A percentile compares a stretch with the other conserved stretches of the same genome.
phyloP scores from a whole-genome alignment of 129 eudicot species.

The Smallanthus sonchifolius region DNA sequence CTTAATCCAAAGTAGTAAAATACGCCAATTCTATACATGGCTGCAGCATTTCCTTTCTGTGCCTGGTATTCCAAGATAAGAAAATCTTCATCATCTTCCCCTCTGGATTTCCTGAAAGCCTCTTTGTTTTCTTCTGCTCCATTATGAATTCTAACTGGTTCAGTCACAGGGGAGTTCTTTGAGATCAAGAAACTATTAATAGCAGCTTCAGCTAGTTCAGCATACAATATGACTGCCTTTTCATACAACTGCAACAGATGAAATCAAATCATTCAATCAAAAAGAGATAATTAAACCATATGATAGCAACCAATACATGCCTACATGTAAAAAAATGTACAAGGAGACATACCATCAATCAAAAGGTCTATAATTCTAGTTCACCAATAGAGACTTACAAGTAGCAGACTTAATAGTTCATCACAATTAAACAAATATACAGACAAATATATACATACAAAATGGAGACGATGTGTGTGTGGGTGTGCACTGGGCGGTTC shows the following conservation, averaged over 20 bases:
- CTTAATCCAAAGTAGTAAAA: constrained; percentile 90
- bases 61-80: constrained; percentile 95
- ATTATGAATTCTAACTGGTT: constrained; percentile 85
- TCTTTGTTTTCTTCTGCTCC: constrained; percentile 97
- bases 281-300: not conserved
- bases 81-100: constrained; percentile 96
- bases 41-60: constrained; percentile 85
- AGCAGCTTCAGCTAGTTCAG: constrained; percentile 94
- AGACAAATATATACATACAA: not conserved
- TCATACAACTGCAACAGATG: constrained; percentile 72
- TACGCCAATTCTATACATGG: constrained; percentile 91
- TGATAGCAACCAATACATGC: not conserved
- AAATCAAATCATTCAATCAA: constrained; percentile 3
- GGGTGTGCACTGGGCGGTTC: too few relatives aligned
- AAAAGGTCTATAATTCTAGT: not conserved
- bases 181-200: constrained; percentile 84
- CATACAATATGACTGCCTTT: constrained; percentile 78
- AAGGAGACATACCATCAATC: too few relatives aligned
- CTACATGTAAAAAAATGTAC: not conserved
- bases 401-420: not conserved
- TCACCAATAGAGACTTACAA: not conserved
- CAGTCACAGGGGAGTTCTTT: constrained; percentile 79
- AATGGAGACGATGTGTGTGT: not conserved
- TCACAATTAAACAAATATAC: not conserved
- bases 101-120: constrained; percentile 82